Evolutionary conservation across 352 stramenopile genomes (phyloP).

Genomic region (Pilasporangium apinafurcum): DNA sequence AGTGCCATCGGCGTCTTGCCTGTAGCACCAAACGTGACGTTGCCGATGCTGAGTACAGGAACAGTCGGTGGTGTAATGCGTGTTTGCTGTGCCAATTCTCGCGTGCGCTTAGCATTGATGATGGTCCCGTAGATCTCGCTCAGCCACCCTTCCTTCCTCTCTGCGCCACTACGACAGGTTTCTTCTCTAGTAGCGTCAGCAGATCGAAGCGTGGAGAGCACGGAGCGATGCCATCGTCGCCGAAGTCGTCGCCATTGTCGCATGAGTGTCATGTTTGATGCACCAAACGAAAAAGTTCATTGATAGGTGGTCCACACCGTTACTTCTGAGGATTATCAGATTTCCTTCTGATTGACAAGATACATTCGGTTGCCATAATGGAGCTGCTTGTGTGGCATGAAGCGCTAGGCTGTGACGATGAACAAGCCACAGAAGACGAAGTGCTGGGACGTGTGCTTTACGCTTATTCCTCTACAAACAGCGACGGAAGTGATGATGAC

Average conservation of each 20-base stretch:
- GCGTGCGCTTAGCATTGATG: conserved; percentile 20
- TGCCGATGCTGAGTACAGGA: conserved; percentile 59
- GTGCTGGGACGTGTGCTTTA: conserved; percentile 43
- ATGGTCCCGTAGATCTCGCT: conserved; percentile 33
- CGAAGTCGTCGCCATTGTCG: conserved; percentile 14
- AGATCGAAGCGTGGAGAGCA: conserved; percentile 21
- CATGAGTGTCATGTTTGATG: not conserved
- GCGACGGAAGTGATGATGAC: not conserved
- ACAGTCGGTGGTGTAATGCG: conserved; percentile 22
- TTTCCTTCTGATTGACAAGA: not conserved
- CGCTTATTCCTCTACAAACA: not conserved
- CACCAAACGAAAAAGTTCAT: no score
- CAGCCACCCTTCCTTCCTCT: conserved; percentile 17
- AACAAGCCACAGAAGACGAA: conserved; percentile 54
- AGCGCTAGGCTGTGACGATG: conserved; percentile 54
- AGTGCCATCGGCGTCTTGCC: conserved; percentile 65
- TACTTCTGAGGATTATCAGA: not conserved
- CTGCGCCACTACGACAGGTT: not conserved
- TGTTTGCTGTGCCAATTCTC: conserved; percentile 10
- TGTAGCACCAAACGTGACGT: conserved; percentile 67
- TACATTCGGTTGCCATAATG: conserved; percentile 13
- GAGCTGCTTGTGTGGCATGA: conserved; percentile 62
- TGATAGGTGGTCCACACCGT: no score
- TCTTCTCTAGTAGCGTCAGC: not conserved
- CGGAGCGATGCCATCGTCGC: conserved; percentile 17